These are phyloP conservation scores for Fraxinus sp. DNA, from an alignment of 305 asterid genomes.

Conservation along the genomic window DNA sequence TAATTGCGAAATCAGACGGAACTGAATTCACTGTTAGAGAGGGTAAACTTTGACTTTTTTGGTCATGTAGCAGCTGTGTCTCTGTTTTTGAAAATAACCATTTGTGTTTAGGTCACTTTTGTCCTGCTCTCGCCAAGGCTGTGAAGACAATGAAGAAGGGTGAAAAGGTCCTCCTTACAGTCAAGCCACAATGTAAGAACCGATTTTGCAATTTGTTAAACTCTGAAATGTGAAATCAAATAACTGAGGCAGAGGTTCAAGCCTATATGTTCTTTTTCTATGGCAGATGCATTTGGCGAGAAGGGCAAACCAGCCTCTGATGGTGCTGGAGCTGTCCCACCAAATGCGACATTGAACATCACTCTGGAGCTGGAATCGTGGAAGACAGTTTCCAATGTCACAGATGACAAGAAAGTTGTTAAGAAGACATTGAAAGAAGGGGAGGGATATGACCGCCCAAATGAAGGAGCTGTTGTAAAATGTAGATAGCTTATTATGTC, in stretches of 20 bases:
- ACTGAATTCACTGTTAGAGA: constrained; percentile 72
- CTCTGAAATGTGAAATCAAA: background rate
- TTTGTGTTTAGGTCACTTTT: constrained; percentile 58
- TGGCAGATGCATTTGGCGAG: constrained; percentile 90
- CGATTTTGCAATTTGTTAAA: background rate
- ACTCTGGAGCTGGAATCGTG: constrained; percentile 68
- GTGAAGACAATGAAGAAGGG: constrained; percentile 94
- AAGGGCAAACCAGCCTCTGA: constrained; percentile 74
- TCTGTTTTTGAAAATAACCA: background rate
- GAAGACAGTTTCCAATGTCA: constrained; percentile 71
- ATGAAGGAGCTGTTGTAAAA: constrained; percentile 81
- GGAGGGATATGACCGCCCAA: constrained; percentile 79
- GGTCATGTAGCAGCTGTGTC: background rate
- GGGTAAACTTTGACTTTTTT: constrained; percentile 35
- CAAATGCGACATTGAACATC: constrained; percentile 61
- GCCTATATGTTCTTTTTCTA: background rate
- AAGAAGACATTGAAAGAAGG: constrained; percentile 80
- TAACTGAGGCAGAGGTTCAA: background rate
- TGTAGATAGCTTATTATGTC: constrained; percentile 26
- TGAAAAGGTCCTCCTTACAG: constrained; percentile 72
- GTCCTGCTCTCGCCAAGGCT: constrained; percentile 89
- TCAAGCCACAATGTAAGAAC: constrained; percentile 79
- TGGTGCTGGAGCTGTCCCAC: constrained; percentile 64
- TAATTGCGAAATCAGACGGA: constrained; percentile 63
- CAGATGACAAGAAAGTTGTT: constrained; percentile 80